Percentiles rank a stretch among this genome's conserved stretches.
Conservation (phyloP, 345 rosid species). For the Stellera chamaejasme region DNA sequence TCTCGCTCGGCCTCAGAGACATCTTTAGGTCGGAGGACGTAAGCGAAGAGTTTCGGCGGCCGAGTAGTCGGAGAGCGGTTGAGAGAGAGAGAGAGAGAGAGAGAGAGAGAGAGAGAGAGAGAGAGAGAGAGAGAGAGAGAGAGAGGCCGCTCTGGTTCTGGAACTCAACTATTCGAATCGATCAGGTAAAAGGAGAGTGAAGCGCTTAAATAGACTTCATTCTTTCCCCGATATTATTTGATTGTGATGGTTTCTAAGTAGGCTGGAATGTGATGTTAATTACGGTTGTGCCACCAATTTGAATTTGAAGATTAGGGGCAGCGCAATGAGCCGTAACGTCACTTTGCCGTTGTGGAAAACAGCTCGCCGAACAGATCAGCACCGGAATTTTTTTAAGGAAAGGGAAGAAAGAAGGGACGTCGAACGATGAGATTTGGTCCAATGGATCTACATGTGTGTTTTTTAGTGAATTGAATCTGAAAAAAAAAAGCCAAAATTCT, state of each 20-base stretch:
- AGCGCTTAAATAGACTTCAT: slow-evolving; percentile 8
- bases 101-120: slow-evolving; percentile 20
- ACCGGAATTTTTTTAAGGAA: neutral
- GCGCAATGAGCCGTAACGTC: slow-evolving; percentile 13
- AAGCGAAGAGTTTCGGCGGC: slow-evolving; percentile 7
- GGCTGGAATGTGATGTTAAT: slow-evolving; percentile 15
- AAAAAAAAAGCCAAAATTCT: too few species aligned
- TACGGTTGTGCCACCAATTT: slow-evolving; percentile 23
- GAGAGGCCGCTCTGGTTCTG: slow-evolving; percentile 9
- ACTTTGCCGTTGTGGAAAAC: slow-evolving; percentile 12
- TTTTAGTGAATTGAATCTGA: too few species aligned
- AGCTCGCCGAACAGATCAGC: slow-evolving; percentile 6
- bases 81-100: too few species aligned
- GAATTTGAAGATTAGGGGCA: slow-evolving; percentile 25
- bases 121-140: slow-evolving; percentile 18
- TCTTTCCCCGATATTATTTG: slow-evolving; percentile 1
- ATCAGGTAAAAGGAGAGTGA: neutral
- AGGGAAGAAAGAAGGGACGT: neutral
- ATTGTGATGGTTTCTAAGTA: neutral
- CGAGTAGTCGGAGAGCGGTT: slow-evolving; percentile 2
- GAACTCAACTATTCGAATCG: slow-evolving; percentile 11
- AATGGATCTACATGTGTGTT: too few species aligned
- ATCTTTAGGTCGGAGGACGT: slow-evolving; percentile 18
- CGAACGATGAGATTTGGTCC: too few species aligned
- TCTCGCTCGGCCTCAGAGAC: slow-evolving; percentile 67